Conservation (phyloP, 768 basidiomycete genomes). For the Lactarius pseudohatsudake region DNA sequence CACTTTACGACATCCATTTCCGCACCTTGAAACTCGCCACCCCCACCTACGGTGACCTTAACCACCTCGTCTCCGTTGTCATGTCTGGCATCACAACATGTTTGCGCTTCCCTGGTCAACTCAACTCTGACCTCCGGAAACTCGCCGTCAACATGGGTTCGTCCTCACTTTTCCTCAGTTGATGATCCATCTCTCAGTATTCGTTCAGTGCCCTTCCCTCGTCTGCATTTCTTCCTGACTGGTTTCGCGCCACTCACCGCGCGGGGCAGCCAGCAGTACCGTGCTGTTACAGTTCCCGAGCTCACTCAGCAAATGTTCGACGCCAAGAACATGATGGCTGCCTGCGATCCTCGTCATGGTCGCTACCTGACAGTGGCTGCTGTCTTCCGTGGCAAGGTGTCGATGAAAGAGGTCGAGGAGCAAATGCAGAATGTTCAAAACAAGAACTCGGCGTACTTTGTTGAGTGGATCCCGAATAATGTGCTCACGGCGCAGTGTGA, state of each 20-base stretch:
- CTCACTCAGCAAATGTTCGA: conserved; percentile 99
- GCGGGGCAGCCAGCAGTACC: conserved; percentile 91
- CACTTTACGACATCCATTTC: conserved; percentile 99
- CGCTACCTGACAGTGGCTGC: conserved; percentile 97
- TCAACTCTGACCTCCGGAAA: conserved; percentile 98
- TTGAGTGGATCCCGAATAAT: conserved; percentile 99
- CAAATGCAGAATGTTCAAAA: conserved; percentile 97
- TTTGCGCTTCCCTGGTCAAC: conserved; percentile 99
- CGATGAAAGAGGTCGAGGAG: conserved; percentile 99
- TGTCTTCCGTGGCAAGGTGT: conserved; percentile 98
- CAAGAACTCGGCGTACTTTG: conserved; percentile 98
- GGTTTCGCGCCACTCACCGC: conserved; percentile 95
- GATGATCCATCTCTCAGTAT: conserved; percentile 10
- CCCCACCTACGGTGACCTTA: conserved; percentile 96
- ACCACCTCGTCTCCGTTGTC: conserved; percentile 95
- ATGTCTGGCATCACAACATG: conserved; percentile 99
- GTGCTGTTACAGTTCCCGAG: conserved; percentile 95
- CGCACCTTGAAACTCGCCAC: conserved; percentile 94
- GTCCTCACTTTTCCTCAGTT: conserved; percentile 33
- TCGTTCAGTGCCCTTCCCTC: conserved; percentile 85
- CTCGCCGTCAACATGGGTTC: conserved; percentile 98
- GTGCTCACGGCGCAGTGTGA: conserved; percentile 98
- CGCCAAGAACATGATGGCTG: conserved; percentile 99
- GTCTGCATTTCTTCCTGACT: conserved; percentile 99
- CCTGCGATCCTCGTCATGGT: conserved; percentile 93